Percentiles rank a stretch among this genome's conserved stretches.
Conservation (phyloP, 2,329 filamentous ascomycete genomes). For the Tolypocladium ovalisporum region DNA sequence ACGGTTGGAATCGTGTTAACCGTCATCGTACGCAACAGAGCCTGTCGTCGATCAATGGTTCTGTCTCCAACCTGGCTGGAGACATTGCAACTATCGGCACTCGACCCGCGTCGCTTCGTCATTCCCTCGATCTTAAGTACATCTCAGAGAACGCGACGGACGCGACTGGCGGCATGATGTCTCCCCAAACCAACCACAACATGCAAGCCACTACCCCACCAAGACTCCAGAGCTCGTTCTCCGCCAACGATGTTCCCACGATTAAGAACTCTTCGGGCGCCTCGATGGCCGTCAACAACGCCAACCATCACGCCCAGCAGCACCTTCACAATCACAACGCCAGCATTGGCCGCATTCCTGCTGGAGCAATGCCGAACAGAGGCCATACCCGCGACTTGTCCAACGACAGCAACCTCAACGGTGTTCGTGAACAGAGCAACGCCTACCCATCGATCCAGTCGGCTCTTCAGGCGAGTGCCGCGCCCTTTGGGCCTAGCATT, state of each 20-base stretch:
- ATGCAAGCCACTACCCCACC: conserved; percentile 52
- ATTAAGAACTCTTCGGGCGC: conserved; percentile 57
- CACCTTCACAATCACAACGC: conserved; percentile 70
- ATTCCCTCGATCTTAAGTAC: conserved; percentile 47
- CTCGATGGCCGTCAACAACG: conserved; percentile 28
- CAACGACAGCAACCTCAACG: conserved; percentile 29
- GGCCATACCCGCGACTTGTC: conserved; percentile 62
- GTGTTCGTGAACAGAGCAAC: conserved; percentile 31
- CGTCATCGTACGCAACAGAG: conserved; percentile 59
- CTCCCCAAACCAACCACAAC: conserved; percentile 36
- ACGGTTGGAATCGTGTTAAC: conserved; percentile 49
- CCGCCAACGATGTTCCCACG: conserved; percentile 79
- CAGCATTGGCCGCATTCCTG: conserved; percentile 69
- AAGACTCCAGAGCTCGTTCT: conserved; percentile 76
- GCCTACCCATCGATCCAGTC: conserved; percentile 55
- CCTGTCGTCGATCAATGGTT: conserved; percentile 34
- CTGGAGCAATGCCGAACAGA: conserved; percentile 51
- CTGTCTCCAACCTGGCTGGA: conserved; percentile 27
- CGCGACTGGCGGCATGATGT: conserved; percentile 23
- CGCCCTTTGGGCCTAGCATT: conserved; percentile 61
- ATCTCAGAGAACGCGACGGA: conserved; percentile 34
- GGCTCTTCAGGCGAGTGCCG: conserved; percentile 67
- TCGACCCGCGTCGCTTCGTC: conserved; percentile 38
- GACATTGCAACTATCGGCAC: conserved; percentile 36
- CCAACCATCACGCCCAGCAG: conserved; percentile 50